phyloP scores from a whole-genome alignment of 805 yeast genomes.

The Pachysolen tannophilus region DNA sequence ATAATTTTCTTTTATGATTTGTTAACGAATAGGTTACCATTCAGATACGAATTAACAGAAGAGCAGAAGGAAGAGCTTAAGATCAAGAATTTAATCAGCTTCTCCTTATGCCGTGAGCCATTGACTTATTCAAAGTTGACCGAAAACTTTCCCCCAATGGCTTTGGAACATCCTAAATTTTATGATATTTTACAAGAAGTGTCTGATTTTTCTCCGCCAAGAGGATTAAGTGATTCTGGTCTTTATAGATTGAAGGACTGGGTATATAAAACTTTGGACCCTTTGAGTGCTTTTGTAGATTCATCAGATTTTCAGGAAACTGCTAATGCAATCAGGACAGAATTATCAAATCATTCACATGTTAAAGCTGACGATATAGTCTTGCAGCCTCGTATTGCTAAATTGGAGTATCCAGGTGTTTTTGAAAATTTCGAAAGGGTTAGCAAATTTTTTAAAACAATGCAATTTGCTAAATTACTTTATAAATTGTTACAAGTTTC shows the following conservation, averaged over 20 bases:
- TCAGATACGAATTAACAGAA: constrained; percentile 15
- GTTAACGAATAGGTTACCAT: constrained; percentile 28
- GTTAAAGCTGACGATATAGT: constrained; percentile 33
- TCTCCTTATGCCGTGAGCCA: constrained; percentile 44
- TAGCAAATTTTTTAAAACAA: constrained; percentile 43
- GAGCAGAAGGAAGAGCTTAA: constrained; percentile 20
- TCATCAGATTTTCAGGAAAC: constrained; percentile 44
- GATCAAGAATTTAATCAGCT: constrained; percentile 36
- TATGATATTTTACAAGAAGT: constrained; percentile 49
- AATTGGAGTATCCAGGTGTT: constrained; percentile 21
- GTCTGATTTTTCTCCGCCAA: constrained; percentile 55
- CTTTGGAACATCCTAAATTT: constrained; percentile 29
- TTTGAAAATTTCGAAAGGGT: constrained; percentile 30
- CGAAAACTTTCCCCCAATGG: constrained; percentile 23
- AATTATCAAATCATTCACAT: constrained; percentile 29
- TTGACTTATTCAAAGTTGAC: constrained; percentile 43
- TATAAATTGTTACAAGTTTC: constrained; percentile 51
- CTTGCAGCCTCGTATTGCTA: constrained; percentile 36
- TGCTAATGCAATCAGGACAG: constrained; percentile 35
- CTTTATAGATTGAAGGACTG: constrained; percentile 49
- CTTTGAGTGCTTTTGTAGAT: constrained; percentile 41
- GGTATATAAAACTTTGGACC: constrained; percentile 44
- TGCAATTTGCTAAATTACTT: constrained; percentile 46
- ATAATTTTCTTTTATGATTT: constrained; percentile 36
- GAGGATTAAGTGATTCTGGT: constrained; percentile 61